Conservation (phyloP, 129 eudicot species). For the Kitagawia praeruptora region DNA sequence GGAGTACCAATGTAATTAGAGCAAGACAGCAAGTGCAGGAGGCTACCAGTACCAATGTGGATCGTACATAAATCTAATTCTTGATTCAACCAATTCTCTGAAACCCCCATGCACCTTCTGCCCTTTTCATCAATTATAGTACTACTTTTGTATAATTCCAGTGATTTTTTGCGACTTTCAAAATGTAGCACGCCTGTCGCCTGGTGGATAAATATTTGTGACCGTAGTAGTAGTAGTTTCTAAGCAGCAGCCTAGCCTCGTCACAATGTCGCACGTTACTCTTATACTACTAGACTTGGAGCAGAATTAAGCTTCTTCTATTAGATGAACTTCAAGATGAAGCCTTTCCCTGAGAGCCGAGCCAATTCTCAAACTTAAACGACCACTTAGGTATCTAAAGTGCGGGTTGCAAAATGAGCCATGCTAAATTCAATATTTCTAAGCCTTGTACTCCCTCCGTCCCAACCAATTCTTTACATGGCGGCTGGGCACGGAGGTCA, state of each 20-base stretch:
- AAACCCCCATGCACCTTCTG: constrained; percentile 2
- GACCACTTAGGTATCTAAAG: no score
- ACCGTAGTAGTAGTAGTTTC: neutral
- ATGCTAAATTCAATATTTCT: no score
- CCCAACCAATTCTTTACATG: no score
- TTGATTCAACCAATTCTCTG: constrained; percentile 1
- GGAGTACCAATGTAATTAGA: neutral
- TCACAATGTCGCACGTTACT: neutral
- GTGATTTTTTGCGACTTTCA: neutral
- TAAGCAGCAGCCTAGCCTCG: neutral
- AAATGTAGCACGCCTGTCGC: neutral
- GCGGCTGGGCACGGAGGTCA: no score
- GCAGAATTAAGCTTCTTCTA: no score
- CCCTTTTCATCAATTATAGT: neutral
- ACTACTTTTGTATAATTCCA: neutral
- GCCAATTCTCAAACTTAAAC: neutral
- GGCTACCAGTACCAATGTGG: constrained; percentile 4
- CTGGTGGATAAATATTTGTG: neutral
- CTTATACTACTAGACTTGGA: no score
- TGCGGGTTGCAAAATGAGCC: no score
- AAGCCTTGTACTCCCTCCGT: no score
- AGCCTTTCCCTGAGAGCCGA: neutral
- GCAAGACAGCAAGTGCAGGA: neutral
- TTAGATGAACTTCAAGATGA: no score
- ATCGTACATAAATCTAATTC: neutral